A percentile compares a stretch with the other conserved stretches of the same genome.
Evolutionary conservation across 495 filamentous ascomycete genomes (phyloP).

Genomic region (Lophiostoma macrostomum): DNA sequence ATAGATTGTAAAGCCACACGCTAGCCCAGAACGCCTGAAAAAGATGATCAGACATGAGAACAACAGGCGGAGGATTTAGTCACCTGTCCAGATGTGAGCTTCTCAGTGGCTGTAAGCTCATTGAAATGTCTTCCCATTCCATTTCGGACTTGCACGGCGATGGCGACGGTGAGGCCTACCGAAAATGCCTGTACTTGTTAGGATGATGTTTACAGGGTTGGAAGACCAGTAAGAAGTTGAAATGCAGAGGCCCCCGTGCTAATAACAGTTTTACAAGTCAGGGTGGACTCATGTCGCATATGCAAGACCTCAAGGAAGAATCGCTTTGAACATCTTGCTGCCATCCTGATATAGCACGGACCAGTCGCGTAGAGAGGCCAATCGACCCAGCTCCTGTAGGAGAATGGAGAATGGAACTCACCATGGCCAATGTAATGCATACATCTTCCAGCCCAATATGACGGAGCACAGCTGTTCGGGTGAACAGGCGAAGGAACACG

Average conservation of each 20-base stretch:
- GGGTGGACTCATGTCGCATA: no score
- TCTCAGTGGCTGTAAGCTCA: neutral
- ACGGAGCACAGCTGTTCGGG: conserved; percentile 7
- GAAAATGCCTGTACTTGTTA: conserved; percentile 18
- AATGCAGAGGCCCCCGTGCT: neutral
- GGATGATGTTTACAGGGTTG: no score
- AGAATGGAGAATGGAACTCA: conserved; percentile 6
- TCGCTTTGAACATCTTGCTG: no score
- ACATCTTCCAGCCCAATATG: conserved; percentile 21
- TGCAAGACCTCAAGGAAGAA: no score
- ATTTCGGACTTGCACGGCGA: conserved; percentile 13
- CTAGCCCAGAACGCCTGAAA: conserved; percentile 27
- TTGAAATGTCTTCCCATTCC: conserved; percentile 14
- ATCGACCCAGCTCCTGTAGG: no score
- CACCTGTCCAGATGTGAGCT: conserved; percentile 19
- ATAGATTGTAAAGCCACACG: conserved; percentile 18
- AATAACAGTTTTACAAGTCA: no score
- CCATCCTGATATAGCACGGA: no score
- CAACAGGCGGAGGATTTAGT: neutral
- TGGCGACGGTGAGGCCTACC: conserved; percentile 19
- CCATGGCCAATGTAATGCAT: conserved; percentile 22
- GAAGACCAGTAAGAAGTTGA: neutral
- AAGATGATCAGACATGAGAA: neutral
- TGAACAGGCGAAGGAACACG: conserved; percentile 21
- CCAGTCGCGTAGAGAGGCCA: no score